Conservation (phyloP, 495 filamentous ascomycete genomes). For the Aspergillus nidulans region DNA sequence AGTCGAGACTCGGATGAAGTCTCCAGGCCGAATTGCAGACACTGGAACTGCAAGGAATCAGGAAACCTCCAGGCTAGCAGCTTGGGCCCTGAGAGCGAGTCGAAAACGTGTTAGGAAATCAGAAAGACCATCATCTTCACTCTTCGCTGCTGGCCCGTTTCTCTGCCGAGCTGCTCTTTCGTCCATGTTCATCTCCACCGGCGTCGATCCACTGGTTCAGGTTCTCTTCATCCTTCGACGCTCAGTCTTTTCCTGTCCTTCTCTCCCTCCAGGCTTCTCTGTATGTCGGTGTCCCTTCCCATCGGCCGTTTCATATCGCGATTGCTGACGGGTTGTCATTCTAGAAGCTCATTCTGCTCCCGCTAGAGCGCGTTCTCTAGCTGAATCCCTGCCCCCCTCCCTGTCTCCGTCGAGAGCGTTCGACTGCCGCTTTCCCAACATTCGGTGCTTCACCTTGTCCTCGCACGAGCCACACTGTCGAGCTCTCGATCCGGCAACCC, state of each 20-base stretch:
- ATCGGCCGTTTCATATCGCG: neutral
- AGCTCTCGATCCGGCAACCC: neutral
- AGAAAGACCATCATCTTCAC: neutral
- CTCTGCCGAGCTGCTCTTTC: neutral
- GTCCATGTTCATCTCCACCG: neutral
- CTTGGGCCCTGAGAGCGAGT: neutral
- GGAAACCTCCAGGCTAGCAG: neutral
- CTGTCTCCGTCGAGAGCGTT: neutral
- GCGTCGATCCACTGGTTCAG: constrained; percentile 4
- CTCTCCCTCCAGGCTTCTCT: neutral
- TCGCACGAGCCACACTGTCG: neutral
- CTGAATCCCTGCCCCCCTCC: neutral
- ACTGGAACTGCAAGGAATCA: neutral
- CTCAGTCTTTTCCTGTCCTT: constrained; percentile 2
- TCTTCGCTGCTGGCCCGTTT: neutral
- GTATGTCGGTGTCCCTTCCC: neutral
- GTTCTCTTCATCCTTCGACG: constrained; percentile 3
- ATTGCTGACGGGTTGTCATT: neutral
- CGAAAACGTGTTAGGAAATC: neutral
- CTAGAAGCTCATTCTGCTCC: neutral
- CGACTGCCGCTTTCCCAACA: neutral
- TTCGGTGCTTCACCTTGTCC: neutral
- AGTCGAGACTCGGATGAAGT: neutral
- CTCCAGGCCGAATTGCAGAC: neutral
- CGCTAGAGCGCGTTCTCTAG: constrained; percentile 1